Percentiles rank a stretch among this genome's conserved stretches.
Conservation (phyloP, 495 filamentous ascomycete species). For the Penicillium ucsense region DNA sequence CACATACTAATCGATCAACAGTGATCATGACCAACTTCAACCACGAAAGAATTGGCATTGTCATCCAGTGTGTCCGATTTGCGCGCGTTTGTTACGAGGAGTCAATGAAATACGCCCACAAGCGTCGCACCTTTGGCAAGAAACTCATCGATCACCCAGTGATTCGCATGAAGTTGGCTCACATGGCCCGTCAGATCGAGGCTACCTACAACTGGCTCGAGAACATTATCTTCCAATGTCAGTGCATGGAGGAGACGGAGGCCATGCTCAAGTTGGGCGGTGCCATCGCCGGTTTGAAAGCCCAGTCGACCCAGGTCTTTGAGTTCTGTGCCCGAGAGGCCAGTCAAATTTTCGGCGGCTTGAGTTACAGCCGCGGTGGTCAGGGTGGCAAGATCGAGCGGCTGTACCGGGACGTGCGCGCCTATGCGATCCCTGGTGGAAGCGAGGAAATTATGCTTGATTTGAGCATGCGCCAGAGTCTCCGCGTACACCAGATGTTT, state of each 20-base stretch:
- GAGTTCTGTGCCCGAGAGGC: constrained; percentile 97
- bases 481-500: constrained; percentile 80
- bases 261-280: constrained; percentile 94
- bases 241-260: constrained; percentile 86
- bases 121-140: constrained; percentile 92
- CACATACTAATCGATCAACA: constrained; percentile 6
- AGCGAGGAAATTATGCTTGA: constrained; percentile 99
- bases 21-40: constrained; percentile 99
- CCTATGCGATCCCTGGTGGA: constrained; percentile 94
- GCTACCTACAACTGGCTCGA: constrained; percentile 96
- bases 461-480: constrained; percentile 84
- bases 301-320: constrained; percentile 83
- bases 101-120: constrained; percentile 90
- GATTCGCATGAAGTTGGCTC: constrained; percentile 93
- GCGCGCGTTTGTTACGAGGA: constrained; percentile 96
- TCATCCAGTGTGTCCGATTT: constrained; percentile 95
- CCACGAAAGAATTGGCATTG: constrained; percentile 96
- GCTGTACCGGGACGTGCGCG: constrained; percentile 91
- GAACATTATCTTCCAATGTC: constrained; percentile 86
- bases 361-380: constrained; percentile 87
- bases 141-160: constrained; percentile 92
- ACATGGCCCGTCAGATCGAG: constrained; percentile 98
- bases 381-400: constrained; percentile 95
- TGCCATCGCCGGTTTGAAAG: constrained; percentile 89
- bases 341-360: constrained; percentile 91